Base-by-base conservation (phyloP, 768 basidiomycete genomes). In the Kwoniella europaea region DNA sequence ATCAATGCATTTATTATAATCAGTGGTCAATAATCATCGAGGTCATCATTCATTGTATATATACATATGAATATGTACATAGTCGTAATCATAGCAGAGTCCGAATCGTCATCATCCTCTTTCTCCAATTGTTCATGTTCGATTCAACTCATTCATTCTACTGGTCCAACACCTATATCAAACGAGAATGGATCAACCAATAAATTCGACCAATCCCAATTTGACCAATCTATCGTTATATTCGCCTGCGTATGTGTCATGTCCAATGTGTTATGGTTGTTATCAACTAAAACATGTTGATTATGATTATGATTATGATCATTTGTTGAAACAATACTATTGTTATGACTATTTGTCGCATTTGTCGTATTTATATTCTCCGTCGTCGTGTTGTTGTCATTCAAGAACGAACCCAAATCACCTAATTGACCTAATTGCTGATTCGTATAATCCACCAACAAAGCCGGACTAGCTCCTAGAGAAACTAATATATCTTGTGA, bases 361-460 rank as follows among this genome's bases (percentile, higher is more conserved):
- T 56, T 24, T 20, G 15, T 56, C 15, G n/a, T 5, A 7, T 12
- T 24, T 56, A n/a, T 12, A 1, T 7, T 56, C 12, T n/a, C 55
- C 55, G 18, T 56, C 20, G 55, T 35, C 35, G 7, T 35, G 35
- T 4, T 7, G 35, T 35, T 35, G 35, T 35, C 35, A 15, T 7
- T 15, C 13, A 50, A 13, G 46, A 50, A 29, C 27, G 57, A 58
- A 27, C 9, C 27, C 27, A 27, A 35, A 58, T 24, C 22, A n/a
- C 57, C 57, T 10, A 58, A 22, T n/a, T 18, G 55, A 56, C 55
- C 55, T 56, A 56, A 58, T 35, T 58, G 57, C 15, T 9, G 12
- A 58, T 58, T 58, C 15, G 57, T 58, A 58, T 16, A 35, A 58
- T 58, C 15, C 57, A 58, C 27, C 15, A 27, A 24, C 27, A 58